Conservation (phyloP, 2,329 filamentous ascomycete genomes). For the Aspergillus tamarii region DNA sequence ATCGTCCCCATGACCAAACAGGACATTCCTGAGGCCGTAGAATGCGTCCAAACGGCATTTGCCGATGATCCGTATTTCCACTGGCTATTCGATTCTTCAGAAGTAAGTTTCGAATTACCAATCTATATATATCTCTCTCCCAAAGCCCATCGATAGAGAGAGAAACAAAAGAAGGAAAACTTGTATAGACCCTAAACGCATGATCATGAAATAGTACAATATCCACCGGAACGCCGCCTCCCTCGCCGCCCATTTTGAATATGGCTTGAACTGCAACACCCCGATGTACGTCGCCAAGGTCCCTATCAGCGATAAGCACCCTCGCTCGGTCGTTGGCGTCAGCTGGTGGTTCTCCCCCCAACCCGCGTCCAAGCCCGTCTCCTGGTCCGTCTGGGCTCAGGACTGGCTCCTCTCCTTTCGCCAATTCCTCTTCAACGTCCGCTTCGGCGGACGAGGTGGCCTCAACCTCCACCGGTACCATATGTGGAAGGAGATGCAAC, state of each 20-base stretch:
- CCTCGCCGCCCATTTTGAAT: constrained; percentile 64
- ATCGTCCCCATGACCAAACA: constrained; percentile 58
- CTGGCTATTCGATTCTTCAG: constrained; percentile 64
- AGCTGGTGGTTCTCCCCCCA: constrained; percentile 72
- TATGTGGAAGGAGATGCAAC: constrained; percentile 72
- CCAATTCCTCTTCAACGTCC: constrained; percentile 69
- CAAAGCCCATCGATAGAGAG: not conserved
- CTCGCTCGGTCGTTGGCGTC: constrained; percentile 63
- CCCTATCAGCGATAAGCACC: constrained; percentile 42
- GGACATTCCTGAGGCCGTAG: constrained; percentile 67
- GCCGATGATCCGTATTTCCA: constrained; percentile 67
- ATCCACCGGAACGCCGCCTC: constrained; percentile 64
- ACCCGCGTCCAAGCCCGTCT: constrained; percentile 50
- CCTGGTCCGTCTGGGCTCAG: constrained; percentile 66
- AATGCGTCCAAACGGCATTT: constrained; percentile 69
- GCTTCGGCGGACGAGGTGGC: constrained; percentile 67
- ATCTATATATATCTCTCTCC: not conserved
- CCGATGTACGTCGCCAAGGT: constrained; percentile 70
- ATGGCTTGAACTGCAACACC: constrained; percentile 62
- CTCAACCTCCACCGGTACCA: constrained; percentile 69
- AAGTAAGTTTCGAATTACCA: constrained; percentile 46
- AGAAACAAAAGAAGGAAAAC: constrained; percentile 12
- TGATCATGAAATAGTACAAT: constrained; percentile 54
- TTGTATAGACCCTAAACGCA: constrained; percentile 10
- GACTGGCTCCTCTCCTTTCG: constrained; percentile 67